Evolutionary conservation across 106 monocot species (phyloP).

Genomic region (Platanthera guangdongensis): DNA sequence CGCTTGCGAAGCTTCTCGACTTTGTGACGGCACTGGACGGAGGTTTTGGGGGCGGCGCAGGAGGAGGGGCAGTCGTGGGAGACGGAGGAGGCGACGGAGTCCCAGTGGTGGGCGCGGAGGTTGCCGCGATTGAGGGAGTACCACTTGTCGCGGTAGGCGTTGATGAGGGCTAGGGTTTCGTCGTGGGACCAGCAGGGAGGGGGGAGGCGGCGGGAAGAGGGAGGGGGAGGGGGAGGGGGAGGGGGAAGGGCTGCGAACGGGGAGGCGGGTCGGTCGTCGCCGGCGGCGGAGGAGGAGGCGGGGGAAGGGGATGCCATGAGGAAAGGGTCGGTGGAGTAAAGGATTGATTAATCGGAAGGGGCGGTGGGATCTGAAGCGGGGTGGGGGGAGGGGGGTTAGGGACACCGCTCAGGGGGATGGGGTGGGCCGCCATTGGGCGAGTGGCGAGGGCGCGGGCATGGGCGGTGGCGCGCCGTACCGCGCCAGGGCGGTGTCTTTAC

Average conservation of each 20-base stretch:
- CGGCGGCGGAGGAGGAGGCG: neutral
- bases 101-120: constrained; percentile 80
- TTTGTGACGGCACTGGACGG: constrained; percentile 98
- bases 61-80: constrained; percentile 30
- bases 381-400: neutral
- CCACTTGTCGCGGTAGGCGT: constrained; percentile 80
- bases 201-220: constrained; percentile 57
- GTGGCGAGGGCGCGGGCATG: neutral
- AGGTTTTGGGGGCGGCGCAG: constrained; percentile 47
- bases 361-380: neutral
- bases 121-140: constrained; percentile 59
- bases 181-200: constrained; percentile 91
- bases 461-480: neutral
- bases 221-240: constrained; percentile 2
- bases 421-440: neutral
- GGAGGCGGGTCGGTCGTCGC: neutral
- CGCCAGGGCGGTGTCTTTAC: constrained; percentile 2
- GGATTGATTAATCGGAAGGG: neutral
- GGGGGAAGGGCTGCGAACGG: neutral
- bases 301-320: neutral
- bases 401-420: neutral
- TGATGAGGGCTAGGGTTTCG: constrained; percentile 80
- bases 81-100: constrained; percentile 68
- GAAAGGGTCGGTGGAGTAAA: neutral
- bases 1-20: constrained; percentile 98